phyloP scores from a whole-genome alignment of 176 grass and related monocot species.

The Avena atlantica region DNA sequence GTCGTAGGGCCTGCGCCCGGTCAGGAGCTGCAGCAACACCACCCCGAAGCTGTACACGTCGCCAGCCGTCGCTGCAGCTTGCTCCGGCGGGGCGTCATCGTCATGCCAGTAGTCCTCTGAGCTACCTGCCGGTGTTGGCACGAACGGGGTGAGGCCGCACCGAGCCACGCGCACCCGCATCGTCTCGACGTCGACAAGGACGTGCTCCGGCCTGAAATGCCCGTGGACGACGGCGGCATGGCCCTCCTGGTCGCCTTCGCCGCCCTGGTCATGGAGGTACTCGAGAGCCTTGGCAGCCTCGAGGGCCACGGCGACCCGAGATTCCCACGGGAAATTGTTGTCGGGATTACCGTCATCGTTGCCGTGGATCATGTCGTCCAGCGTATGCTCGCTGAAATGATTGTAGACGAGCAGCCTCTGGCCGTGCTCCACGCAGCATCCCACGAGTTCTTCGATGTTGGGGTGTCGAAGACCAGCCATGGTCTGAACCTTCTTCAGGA shows the following conservation, averaged over 20 bases:
- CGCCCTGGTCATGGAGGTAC: constrained; percentile 53
- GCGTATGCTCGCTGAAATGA: constrained; percentile 53
- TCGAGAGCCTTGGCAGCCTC: constrained; percentile 58
- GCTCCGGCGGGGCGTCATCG: constrained; percentile 42
- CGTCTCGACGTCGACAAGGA: constrained; percentile 54
- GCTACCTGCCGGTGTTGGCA: background rate
- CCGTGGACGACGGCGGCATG: constrained; percentile 48
- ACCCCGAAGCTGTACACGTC: constrained; percentile 72
- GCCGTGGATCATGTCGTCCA: constrained; percentile 45
- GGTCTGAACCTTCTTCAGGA: constrained; percentile 38
- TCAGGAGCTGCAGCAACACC: constrained; percentile 75
- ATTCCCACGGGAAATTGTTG: constrained; percentile 50
- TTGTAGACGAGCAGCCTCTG: constrained; percentile 63
- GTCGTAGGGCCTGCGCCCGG: constrained; percentile 61
- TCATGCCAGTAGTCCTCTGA: background rate
- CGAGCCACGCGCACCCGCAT: constrained; percentile 34
- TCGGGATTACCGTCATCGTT: background rate
- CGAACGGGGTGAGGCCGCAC: constrained; percentile 40
- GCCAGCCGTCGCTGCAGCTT: constrained; percentile 4
- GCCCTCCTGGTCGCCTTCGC: background rate
- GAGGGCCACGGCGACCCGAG: constrained; percentile 51
- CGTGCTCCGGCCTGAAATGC: constrained; percentile 49
- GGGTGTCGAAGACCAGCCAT: constrained; percentile 52
- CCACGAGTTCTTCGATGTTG: constrained; percentile 57
- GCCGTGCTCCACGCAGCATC: constrained; percentile 56